Evolutionary conservation across 495 filamentous ascomycete species (phyloP).

Genomic region (Neurospora tetraspora): DNA sequence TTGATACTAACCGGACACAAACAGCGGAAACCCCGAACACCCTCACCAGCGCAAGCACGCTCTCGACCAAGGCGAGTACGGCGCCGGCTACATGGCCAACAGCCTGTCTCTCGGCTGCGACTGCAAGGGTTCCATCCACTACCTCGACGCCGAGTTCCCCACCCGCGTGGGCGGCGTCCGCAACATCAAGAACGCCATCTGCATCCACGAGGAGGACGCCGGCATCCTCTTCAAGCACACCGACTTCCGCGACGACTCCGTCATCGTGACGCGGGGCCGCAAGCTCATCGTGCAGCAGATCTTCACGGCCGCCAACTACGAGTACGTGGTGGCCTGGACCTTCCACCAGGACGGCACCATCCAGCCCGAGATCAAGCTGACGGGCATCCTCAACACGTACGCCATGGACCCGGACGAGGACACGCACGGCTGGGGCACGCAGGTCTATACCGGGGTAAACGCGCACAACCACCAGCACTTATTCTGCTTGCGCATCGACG

Average conservation of each 20-base stretch:
- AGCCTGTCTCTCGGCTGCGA: constrained; percentile 81
- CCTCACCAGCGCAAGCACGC: constrained; percentile 93
- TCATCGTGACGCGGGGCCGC: constrained; percentile 76
- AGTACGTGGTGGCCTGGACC: constrained; percentile 89
- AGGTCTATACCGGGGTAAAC: constrained; percentile 58
- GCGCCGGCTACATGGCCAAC: constrained; percentile 94
- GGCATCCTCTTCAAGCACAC: constrained; percentile 95
- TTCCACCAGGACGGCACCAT: constrained; percentile 92
- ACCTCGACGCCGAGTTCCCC: constrained; percentile 73
- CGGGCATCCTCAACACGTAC: constrained; percentile 92
- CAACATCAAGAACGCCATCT: constrained; percentile 91
- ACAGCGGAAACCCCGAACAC: constrained; percentile 69
- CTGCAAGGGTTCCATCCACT: constrained; percentile 92
- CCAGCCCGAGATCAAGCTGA: constrained; percentile 90
- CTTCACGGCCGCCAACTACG: constrained; percentile 96
- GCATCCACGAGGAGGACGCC: constrained; percentile 91
- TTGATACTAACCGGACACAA: neutral
- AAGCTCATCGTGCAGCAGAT: constrained; percentile 88
- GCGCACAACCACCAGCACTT: constrained; percentile 90
- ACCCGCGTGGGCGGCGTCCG: constrained; percentile 67
- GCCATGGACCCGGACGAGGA: constrained; percentile 76
- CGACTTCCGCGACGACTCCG: constrained; percentile 85
- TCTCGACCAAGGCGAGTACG: constrained; percentile 91
- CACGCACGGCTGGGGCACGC: constrained; percentile 81
- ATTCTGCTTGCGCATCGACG: constrained; percentile 85